Evolutionary conservation across 2,329 filamentous ascomycete species (phyloP).

Genomic region (Lecanosticta acicola): DNA sequence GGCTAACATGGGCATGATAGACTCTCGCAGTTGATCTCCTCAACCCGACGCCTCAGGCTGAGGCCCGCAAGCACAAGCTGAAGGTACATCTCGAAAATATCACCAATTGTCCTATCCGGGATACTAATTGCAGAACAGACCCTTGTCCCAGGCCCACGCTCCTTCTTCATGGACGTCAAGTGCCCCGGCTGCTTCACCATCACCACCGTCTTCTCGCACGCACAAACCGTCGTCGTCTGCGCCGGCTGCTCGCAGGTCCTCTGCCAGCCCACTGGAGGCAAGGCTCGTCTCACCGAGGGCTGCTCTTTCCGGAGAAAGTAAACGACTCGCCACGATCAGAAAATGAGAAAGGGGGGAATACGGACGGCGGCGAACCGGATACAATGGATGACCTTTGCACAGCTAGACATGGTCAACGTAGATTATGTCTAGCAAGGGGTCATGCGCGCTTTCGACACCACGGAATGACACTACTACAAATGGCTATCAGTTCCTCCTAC

Average conservation of each 20-base stretch:
- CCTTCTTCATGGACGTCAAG: constrained; percentile 99
- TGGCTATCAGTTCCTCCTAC: constrained; percentile 1
- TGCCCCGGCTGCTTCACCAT: constrained; percentile 99
- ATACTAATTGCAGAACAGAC: constrained; percentile 20
- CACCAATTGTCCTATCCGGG: background rate
- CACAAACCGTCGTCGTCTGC: constrained; percentile 99
- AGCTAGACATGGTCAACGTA: constrained; percentile 2
- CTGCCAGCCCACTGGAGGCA: constrained; percentile 98
- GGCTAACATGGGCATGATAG: constrained; percentile 46
- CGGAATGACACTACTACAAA: background rate
- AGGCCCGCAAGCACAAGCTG: constrained; percentile 99
- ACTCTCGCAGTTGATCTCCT: constrained; percentile 99
- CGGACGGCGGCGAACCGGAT: too few relatives aligned
- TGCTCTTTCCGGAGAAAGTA: constrained; percentile 99
- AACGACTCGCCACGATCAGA: constrained; percentile 40
- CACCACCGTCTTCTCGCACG: constrained; percentile 99
- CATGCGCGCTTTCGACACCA: background rate
- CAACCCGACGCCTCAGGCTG: constrained; percentile 95
- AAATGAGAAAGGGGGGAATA: background rate
- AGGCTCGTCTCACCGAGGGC: constrained; percentile 97
- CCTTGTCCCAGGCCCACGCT: constrained; percentile 91
- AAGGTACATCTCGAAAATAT: constrained; percentile 60
- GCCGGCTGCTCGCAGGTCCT: constrained; percentile 98
- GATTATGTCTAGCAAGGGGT: background rate
- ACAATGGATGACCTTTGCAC: background rate